Evolutionary conservation across 805 yeast species (phyloP), one percentile per base, ranked within the genome.

Genomic region (Brettanomyces bruxellensis): DNA sequence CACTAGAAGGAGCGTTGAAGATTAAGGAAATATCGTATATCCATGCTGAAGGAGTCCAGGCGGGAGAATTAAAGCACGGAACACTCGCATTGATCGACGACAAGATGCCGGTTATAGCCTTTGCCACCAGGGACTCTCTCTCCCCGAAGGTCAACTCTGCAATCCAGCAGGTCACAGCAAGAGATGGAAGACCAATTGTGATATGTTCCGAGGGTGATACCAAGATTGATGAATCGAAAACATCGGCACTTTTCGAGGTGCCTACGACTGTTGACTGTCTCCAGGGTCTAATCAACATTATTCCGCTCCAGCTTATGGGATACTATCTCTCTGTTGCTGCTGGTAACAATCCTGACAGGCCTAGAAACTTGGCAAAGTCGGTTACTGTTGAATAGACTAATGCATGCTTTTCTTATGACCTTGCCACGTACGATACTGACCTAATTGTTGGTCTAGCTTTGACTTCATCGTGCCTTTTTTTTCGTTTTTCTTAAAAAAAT

Each of bases 21-120:
- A 91, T 93, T 65, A 93, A 93, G 71, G 99, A 93, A 69, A 93
- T 93, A 52, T 91, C 98, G 3, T 93, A 93, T 67, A 93, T 93
- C 88, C 99, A 93, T 67, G 88, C 97, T 22, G 99, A 93, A 72
- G 99, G 99, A 73, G 96, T 93, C 45, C 80, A 93, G 54, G 99
- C 99, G 23, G 99, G 99, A 66, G 99, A 93, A 70, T 80, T 93
- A 69, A 93, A 93, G 68, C 99, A 93, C 64, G 99, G 99, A 70
- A 96, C 88, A 32, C 78, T 93, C 60, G 99, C 99, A 6, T 76
- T 93, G 49, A 97, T 93, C 49, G 99, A 93, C 68, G 95, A 86
- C 57, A 75, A 83, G 51, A 73, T 93, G 62, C 99, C 99, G 50
- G 87, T 93, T 55, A 84, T 93, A 67, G 95, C 95, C 3, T 81